phyloP scores from a whole-genome alignment of 1,284 basidiomycete genomes.

The Gomphus sp. region DNA sequence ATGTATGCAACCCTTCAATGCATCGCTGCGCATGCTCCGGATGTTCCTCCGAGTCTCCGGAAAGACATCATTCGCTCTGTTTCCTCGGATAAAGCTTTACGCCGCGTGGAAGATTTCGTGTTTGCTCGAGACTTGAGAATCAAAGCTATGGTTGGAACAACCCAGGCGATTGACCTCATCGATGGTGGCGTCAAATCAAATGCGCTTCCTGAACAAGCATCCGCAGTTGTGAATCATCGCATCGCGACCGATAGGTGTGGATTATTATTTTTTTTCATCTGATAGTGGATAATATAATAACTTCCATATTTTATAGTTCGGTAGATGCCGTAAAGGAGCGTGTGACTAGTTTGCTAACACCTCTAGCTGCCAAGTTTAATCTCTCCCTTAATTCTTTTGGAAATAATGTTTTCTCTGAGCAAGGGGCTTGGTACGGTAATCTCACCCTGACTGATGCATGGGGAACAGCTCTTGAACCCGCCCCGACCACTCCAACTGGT shows the following conservation, averaged over 20 bases:
- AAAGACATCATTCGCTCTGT: conserved; percentile 28
- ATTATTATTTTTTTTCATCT: conserved; percentile 3
- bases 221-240: conserved; percentile 51
- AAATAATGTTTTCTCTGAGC: conserved; percentile 18
- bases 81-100: conserved; percentile 31
- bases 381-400: conserved; percentile 48
- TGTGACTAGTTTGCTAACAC: conserved; percentile 31
- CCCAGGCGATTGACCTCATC: conserved; percentile 62
- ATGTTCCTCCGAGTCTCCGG: conserved; percentile 31
- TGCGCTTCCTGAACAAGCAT: conserved; percentile 48
- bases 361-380: conserved; percentile 37
- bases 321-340: conserved; percentile 33
- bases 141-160: conserved; percentile 46
- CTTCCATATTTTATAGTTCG: conserved; percentile 24
- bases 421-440: conserved; percentile 26
- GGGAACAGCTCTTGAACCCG: conserved; percentile 39
- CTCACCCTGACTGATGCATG: conserved; percentile 32
- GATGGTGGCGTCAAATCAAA: conserved; percentile 64
- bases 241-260: conserved; percentile 45
- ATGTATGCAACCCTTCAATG: conserved; percentile 36
- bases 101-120: conserved; percentile 31
- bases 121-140: conserved; percentile 26
- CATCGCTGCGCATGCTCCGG: conserved; percentile 36
- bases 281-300: background rate
- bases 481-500: conserved; percentile 41